A percentile compares a stretch with the other conserved stretches of the same genome.
Evolutionary conservation across 176 grass and related monocot genomes (phyloP).

Genomic region (Oryza brachyantha): DNA sequence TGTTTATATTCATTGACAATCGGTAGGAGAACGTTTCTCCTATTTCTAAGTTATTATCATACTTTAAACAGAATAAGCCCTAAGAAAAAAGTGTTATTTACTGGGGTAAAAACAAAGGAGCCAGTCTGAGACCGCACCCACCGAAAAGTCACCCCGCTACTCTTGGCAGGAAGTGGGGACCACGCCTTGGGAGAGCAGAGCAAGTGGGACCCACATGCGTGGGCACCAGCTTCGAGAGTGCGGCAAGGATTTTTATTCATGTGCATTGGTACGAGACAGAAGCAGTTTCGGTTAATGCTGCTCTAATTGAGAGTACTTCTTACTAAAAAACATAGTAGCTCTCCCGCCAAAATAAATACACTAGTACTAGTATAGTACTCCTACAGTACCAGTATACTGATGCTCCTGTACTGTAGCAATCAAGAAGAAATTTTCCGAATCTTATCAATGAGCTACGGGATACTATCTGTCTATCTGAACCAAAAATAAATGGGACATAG

Average conservation of each 20-base stretch:
- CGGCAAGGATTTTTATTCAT: not conserved
- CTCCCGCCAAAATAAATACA: not conserved
- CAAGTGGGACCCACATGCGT: not conserved
- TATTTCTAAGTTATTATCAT: too few relatives aligned
- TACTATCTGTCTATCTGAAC: not conserved
- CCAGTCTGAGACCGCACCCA: slow-evolving; percentile 19
- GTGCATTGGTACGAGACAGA: not conserved
- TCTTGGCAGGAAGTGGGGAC: slow-evolving; percentile 15
- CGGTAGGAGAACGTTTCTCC: too few relatives aligned
- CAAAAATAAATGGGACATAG: not conserved
- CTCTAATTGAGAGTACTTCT: not conserved
- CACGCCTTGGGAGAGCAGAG: not conserved
- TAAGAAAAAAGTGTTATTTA: not conserved
- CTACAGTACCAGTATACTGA: too few relatives aligned
- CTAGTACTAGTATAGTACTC: too few relatives aligned
- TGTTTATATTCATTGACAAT: too few relatives aligned
- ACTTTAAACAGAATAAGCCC: too few relatives aligned
- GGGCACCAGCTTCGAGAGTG: not conserved
- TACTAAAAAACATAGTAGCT: too few relatives aligned
- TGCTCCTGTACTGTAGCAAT: too few relatives aligned
- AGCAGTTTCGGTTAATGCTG: not conserved
- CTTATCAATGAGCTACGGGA: not conserved
- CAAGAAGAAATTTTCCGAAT: too few relatives aligned
- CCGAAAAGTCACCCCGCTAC: slow-evolving; percentile 22
- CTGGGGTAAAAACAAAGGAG: not conserved